These are phyloP conservation scores for Moringa oleifera DNA, from an alignment of 345 rosid species.

Conservation along the genomic window DNA sequence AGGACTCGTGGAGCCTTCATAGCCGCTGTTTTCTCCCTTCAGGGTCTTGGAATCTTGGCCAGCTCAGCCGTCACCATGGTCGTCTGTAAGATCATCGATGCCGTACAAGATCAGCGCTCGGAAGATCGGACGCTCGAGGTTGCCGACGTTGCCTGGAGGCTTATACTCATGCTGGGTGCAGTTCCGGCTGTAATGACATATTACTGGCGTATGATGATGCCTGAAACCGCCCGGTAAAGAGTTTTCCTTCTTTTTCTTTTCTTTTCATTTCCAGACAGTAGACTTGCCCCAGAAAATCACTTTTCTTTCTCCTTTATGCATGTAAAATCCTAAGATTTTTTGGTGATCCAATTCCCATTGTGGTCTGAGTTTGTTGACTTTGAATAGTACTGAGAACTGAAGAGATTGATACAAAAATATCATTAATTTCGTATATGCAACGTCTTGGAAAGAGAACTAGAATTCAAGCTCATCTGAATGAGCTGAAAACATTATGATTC, in stretches of 20 bases:
- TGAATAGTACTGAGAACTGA: too few relatives aligned
- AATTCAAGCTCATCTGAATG: too few relatives aligned
- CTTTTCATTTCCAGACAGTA: not conserved
- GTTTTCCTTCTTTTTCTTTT: not conserved
- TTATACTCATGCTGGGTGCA: constrained; percentile 70
- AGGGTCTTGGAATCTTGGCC: constrained; percentile 61
- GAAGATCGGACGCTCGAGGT: constrained; percentile 31
- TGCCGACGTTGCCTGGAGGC: constrained; percentile 66
- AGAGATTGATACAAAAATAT: too few relatives aligned
- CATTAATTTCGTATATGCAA: too few relatives aligned
- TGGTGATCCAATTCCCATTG: too few relatives aligned
- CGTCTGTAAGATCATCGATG: constrained; percentile 33
- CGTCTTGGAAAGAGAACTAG: too few relatives aligned
- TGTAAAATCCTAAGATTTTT: too few relatives aligned
- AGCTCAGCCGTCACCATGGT: constrained; percentile 50
- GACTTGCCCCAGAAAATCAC: too few relatives aligned
- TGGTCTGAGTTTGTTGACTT: too few relatives aligned
- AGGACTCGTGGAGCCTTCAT: constrained; percentile 67
- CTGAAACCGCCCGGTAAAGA: constrained; percentile 72
- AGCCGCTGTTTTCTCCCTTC: constrained; percentile 73
- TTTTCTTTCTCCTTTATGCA: too few relatives aligned
- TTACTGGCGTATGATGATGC: constrained; percentile 84
- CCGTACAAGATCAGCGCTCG: too few relatives aligned
- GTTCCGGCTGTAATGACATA: constrained; percentile 74
- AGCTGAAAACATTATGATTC: too few relatives aligned